These are phyloP conservation scores for Coix lacrymajobi DNA, from an alignment of 176 grass and related monocot species.

Conservation along the genomic window DNA sequence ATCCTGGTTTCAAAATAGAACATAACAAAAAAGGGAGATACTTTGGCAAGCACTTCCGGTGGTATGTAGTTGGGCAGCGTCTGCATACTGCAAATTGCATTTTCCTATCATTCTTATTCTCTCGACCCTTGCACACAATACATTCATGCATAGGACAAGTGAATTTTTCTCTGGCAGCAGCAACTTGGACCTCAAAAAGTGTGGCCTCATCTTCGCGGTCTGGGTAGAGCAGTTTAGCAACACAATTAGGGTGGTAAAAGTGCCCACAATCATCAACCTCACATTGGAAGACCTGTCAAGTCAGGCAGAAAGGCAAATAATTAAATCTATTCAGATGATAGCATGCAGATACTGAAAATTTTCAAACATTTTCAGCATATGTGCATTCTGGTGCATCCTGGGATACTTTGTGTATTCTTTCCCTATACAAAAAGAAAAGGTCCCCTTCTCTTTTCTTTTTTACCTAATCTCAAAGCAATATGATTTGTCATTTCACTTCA, in stretches of 20 bases:
- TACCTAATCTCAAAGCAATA: not conserved
- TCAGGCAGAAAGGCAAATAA: not conserved
- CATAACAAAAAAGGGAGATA: not conserved
- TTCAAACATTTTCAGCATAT: not conserved
- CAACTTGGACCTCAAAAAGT: conserved; percentile 28
- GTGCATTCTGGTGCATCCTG: not conserved
- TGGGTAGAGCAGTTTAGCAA: conserved; percentile 43
- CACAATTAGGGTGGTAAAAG: conserved; percentile 76
- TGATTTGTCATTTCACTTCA: not conserved
- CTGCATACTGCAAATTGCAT: conserved; percentile 78
- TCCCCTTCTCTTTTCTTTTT: not conserved
- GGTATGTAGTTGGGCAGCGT: conserved; percentile 83
- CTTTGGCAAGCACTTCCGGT: conserved; percentile 69
- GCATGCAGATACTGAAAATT: not conserved
- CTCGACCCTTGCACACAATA: conserved; percentile 34
- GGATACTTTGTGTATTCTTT: not conserved
- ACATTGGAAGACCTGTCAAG: conserved; percentile 64
- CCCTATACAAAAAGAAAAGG: not conserved
- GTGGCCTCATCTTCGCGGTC: conserved; percentile 6
- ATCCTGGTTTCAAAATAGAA: not conserved
- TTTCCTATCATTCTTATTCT: conserved; percentile 35
- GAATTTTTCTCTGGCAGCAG: conserved; percentile 30
- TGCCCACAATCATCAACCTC: conserved; percentile 48
- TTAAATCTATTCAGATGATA: conserved; percentile 8
- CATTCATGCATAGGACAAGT: conserved; percentile 71